Percentiles rank a stretch among this genome's conserved stretches.
phyloP scores from a whole-genome alignment of 495 filamentous ascomycete species.

The Aspergillus nanangensis region DNA sequence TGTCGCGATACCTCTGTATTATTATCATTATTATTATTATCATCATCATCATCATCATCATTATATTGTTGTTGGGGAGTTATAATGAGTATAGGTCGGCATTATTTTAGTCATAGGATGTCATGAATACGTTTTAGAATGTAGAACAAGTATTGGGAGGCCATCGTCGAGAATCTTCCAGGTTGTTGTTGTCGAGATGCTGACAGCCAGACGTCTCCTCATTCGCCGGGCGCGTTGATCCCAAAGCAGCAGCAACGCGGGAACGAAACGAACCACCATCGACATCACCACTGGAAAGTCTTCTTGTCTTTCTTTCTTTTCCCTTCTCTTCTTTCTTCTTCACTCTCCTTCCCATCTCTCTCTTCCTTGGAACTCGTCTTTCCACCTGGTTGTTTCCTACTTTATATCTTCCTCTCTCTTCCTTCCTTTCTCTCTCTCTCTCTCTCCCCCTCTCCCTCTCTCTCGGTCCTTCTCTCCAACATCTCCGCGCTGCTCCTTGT shows the following conservation, averaged over 20 bases:
- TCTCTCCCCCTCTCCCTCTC: neutral
- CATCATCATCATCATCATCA: too few relatives aligned
- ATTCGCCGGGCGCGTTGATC: slow-evolving; percentile 4
- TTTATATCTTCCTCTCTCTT: neutral
- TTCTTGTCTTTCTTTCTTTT: neutral
- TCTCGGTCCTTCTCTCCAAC: neutral
- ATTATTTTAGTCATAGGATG: too few relatives aligned
- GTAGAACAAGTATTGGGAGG: too few relatives aligned
- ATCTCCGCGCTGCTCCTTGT: neutral
- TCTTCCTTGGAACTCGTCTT: neutral
- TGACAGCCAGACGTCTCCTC: slow-evolving; percentile 3
- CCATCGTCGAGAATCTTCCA: too few relatives aligned
- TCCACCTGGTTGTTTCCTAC: neutral
- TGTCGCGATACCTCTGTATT: slow-evolving; percentile 5
- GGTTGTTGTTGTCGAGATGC: neutral
- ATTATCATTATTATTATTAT: neutral
- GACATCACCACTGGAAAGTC: neutral
- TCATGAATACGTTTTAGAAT: too few relatives aligned
- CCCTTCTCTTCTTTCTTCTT: neutral
- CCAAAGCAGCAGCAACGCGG: neutral
- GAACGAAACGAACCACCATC: neutral
- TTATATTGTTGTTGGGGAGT: too few relatives aligned
- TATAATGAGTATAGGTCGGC: too few relatives aligned
- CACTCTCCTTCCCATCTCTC: neutral
- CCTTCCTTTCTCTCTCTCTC: neutral